A percentile compares a stretch with the other conserved stretches of the same genome.
Conservation (phyloP, 371 early-diverging fungal species). For the Mucor saturninus region DNA sequence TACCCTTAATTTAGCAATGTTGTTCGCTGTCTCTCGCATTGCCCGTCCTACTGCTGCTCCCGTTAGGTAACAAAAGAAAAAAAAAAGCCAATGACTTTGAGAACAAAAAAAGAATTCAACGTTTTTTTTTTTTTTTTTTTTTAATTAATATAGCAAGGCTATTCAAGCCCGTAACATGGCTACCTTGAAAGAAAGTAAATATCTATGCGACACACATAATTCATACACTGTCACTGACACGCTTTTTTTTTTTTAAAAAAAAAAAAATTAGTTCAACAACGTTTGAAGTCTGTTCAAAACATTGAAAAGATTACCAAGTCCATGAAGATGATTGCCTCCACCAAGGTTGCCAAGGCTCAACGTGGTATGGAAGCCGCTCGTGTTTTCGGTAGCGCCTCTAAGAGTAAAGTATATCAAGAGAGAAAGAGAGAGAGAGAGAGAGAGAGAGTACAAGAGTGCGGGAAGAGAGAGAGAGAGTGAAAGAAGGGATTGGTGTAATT, state of each 20-base stretch:
- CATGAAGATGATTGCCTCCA: slow-evolving; percentile 99
- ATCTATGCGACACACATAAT: not conserved
- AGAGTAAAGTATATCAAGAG: slow-evolving; percentile 53
- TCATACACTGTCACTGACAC: not conserved
- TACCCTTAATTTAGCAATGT: slow-evolving; percentile 22
- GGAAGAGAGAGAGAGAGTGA: not conserved
- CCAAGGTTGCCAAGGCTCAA: slow-evolving; percentile 96
- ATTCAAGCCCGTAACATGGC: slow-evolving; percentile 90
- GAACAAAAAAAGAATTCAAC: slow-evolving; percentile 10
- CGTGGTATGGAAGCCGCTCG: slow-evolving; percentile 93
- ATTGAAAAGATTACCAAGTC: slow-evolving; percentile 99
- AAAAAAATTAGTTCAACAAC: slow-evolving; percentile 81
- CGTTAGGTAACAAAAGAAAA: slow-evolving; percentile 24
- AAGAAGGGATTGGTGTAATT: not conserved
- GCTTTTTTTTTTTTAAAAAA: slow-evolving; percentile 2
- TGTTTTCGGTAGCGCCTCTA: slow-evolving; percentile 79
- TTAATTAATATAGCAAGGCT: slow-evolving; percentile 40
- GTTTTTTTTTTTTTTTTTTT: not conserved
- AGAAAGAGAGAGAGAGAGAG: not conserved
- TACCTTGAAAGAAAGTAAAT: slow-evolving; percentile 90
- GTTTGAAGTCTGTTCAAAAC: slow-evolving; percentile 96
- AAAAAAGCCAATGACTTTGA: slow-evolving; percentile 2
- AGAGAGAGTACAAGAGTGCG: too few species aligned
- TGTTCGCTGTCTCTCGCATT: slow-evolving; percentile 45
- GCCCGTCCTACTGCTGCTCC: slow-evolving; percentile 42